A percentile compares a stretch with the other conserved stretches of the same genome.
Evolutionary conservation across 331 rosid genomes (phyloP).

Genomic region (Quercus phellos): DNA sequence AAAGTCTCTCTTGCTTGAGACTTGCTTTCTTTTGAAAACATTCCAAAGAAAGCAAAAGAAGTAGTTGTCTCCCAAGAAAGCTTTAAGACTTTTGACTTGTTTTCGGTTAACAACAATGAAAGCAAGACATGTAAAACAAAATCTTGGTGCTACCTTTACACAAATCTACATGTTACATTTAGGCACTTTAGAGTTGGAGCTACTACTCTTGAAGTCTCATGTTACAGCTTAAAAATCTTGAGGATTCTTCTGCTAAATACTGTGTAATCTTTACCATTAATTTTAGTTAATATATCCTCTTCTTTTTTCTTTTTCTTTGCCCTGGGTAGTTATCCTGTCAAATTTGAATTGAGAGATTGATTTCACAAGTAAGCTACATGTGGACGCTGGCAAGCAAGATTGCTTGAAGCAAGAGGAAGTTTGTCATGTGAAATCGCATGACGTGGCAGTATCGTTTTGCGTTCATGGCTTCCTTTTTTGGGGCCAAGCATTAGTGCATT

Average conservation of each 20-base stretch:
- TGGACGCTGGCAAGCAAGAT: slow-evolving; percentile 14
- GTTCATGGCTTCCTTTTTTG: too few species aligned
- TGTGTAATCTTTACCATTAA: neutral
- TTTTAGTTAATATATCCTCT: neutral
- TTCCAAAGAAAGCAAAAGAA: slow-evolving; percentile 22
- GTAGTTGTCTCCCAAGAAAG: neutral
- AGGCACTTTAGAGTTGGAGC: neutral
- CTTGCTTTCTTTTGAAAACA: slow-evolving; percentile 36
- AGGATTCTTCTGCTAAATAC: neutral
- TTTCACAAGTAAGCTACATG: slow-evolving; percentile 18
- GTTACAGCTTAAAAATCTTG: too few species aligned
- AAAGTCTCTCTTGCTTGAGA: slow-evolving; percentile 29
- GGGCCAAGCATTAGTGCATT: too few species aligned
- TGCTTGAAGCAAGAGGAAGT: slow-evolving; percentile 52
- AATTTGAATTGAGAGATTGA: slow-evolving; percentile 17
- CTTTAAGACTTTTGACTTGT: neutral
- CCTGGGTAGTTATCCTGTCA: slow-evolving; percentile 30
- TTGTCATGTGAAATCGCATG: neutral
- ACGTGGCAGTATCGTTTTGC: too few species aligned
- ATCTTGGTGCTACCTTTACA: too few species aligned
- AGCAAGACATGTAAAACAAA: too few species aligned
- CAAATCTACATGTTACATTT: too few species aligned
- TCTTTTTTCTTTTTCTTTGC: slow-evolving; percentile 1
- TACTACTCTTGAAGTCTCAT: neutral
- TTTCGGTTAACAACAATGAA: too few species aligned